Evolutionary conservation across 306 rosid genomes (phyloP).

Genomic region (Sechiopsis laciniata): DNA sequence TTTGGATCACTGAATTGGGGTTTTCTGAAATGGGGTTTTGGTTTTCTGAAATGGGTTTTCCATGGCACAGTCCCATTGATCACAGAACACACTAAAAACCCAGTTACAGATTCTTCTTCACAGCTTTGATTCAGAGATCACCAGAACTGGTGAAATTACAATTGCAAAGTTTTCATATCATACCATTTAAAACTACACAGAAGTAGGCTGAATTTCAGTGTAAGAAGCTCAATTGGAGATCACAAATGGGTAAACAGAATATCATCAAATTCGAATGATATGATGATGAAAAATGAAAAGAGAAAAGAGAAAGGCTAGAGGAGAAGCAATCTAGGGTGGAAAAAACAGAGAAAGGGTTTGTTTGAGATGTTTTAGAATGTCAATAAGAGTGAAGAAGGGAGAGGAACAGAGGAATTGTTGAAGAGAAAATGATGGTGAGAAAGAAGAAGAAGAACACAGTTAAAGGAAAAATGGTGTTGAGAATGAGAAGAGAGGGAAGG

Average conservation of each 20-base stretch:
- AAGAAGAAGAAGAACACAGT: neutral
- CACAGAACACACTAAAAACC: neutral
- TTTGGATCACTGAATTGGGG: conserved; percentile 16
- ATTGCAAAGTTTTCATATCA: conserved; percentile 12
- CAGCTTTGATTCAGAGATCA: neutral
- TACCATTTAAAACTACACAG: conserved; percentile 11
- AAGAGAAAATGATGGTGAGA: neutral
- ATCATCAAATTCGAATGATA: conserved; percentile 17
- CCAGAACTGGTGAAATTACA: neutral
- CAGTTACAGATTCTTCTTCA: neutral
- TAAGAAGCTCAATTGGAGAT: conserved; percentile 16
- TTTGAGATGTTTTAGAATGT: neutral
- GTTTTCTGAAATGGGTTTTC: conserved; percentile 36
- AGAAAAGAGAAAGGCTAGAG: conserved; percentile 12
- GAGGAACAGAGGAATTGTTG: neutral
- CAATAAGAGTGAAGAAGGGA: neutral
- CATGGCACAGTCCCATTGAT: conserved; percentile 46
- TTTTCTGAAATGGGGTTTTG: conserved; percentile 22
- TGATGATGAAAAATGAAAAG: conserved; percentile 6
- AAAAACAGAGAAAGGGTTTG: conserved; percentile 21
- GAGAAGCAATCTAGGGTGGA: conserved; percentile 21
- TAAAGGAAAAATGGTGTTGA: neutral
- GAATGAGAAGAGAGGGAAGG: conserved; percentile 25
- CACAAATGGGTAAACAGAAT: conserved; percentile 25
- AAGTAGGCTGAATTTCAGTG: conserved; percentile 15